Conservation (phyloP, 148 eudicot species). For the Camellia lanceoleosa region DNA sequence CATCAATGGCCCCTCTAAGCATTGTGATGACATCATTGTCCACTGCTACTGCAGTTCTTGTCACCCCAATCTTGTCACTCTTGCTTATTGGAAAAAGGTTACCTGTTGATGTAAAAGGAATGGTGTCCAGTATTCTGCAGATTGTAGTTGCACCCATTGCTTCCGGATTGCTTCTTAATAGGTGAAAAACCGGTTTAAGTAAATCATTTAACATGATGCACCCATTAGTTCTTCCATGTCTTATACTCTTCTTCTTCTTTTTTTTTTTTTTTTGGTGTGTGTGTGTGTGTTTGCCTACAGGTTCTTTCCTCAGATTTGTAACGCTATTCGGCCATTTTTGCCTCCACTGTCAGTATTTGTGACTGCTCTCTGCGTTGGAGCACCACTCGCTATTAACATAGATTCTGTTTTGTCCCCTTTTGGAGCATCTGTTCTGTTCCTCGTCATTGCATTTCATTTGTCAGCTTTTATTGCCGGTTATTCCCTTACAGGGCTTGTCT, state of each 20-base stretch:
- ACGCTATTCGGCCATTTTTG: slow-evolving; percentile 70
- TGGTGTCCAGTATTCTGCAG: slow-evolving; percentile 84
- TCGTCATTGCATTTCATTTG: slow-evolving; percentile 65
- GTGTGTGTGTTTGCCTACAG: slow-evolving; percentile 54
- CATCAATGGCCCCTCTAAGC: slow-evolving; percentile 90
- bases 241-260: background rate
- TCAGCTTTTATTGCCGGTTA: slow-evolving; percentile 82
- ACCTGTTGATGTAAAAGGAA: slow-evolving; percentile 94
- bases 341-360: slow-evolving; percentile 87
- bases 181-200: slow-evolving; percentile 35
- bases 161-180: slow-evolving; percentile 77
- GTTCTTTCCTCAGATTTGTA: slow-evolving; percentile 63
- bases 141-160: slow-evolving; percentile 85
- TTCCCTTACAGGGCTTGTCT: slow-evolving; percentile 57
- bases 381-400: slow-evolving; percentile 90
- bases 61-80: slow-evolving; percentile 77
- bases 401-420: slow-evolving; percentile 82
- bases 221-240: background rate
- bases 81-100: slow-evolving; percentile 86
- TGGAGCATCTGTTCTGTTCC: slow-evolving; percentile 67
- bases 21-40: slow-evolving; percentile 93
- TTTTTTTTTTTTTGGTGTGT: no score
- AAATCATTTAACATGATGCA: background rate
- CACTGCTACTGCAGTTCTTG: slow-evolving; percentile 86
- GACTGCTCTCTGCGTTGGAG: slow-evolving; percentile 93